Conservation (phyloP, 1,284 basidiomycete species). For the Coniferiporia weirii region DNA sequence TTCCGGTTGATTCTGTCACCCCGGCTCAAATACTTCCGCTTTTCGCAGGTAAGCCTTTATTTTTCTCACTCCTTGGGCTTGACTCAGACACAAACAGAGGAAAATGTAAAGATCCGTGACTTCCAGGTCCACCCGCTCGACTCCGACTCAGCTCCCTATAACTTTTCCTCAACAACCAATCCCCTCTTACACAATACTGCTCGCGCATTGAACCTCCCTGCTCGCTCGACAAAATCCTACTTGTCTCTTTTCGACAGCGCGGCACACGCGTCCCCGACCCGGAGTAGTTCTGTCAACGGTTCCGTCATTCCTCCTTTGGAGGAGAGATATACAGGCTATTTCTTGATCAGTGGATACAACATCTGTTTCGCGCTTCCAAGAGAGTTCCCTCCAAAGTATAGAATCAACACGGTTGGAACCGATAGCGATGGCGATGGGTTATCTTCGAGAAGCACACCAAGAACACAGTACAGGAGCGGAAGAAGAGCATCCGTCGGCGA, state of each 20-base stretch:
- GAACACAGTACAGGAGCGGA: conserved; percentile 32
- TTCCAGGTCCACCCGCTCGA: conserved; percentile 73
- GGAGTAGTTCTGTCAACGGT: conserved; percentile 28
- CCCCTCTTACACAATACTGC: conserved; percentile 65
- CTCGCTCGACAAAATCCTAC: conserved; percentile 55
- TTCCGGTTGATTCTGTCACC: conserved; percentile 57
- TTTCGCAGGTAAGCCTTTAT: conserved; percentile 53
- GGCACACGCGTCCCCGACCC: conserved; percentile 33
- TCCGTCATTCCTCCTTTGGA: conserved; percentile 42
- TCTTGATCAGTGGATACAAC: conserved; percentile 69
- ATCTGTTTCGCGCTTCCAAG: conserved; percentile 74
- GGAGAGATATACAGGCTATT: conserved; percentile 62
- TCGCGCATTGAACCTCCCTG: conserved; percentile 59
- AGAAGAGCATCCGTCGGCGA: conserved; percentile 53
- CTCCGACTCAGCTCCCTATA: conserved; percentile 61
- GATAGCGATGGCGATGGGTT: conserved; percentile 30
- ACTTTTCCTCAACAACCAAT: conserved; percentile 58
- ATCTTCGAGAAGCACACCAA: conserved; percentile 28
- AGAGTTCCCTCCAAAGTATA: conserved; percentile 46
- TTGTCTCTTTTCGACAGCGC: conserved; percentile 46
- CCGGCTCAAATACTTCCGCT: conserved; percentile 64
- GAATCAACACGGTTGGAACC: conserved; percentile 17
- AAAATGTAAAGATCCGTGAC: conserved; percentile 65
- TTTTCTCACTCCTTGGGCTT: not conserved
- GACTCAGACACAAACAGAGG: conserved; percentile 45